Conservation (phyloP, 352 stramenopile species). For the Discostella stelligera region DNA sequence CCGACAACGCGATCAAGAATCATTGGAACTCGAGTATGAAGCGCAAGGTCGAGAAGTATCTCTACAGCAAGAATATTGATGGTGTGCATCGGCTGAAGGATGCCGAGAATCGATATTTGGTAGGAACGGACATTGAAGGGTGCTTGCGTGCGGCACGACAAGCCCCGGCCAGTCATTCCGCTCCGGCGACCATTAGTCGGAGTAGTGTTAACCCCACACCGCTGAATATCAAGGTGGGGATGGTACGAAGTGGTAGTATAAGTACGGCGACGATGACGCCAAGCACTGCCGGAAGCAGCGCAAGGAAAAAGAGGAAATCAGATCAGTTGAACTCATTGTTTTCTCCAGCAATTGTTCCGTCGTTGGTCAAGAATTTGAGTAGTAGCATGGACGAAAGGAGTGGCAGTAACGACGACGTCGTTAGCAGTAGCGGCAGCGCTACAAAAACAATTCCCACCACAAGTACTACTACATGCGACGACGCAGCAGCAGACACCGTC, state of each 20-base stretch:
- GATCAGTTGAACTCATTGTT: constrained; percentile 41
- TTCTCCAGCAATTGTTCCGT: constrained; percentile 32
- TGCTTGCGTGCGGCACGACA: constrained; percentile 56
- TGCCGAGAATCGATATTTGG: constrained; percentile 58
- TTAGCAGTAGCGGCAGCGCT: no score
- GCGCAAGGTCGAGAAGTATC: constrained; percentile 73
- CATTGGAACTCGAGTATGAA: constrained; percentile 87
- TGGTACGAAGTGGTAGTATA: background rate
- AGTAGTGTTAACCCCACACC: constrained; percentile 4
- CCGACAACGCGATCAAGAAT: constrained; percentile 99
- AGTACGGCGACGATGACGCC: constrained; percentile 1
- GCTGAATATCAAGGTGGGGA: constrained; percentile 26
- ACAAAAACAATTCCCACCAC: background rate
- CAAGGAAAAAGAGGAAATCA: constrained; percentile 30
- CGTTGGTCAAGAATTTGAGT: background rate
- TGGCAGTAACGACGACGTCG: background rate
- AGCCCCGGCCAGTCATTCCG: constrained; percentile 9
- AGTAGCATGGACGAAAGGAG: background rate
- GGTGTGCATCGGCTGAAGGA: constrained; percentile 47
- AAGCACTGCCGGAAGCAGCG: background rate
- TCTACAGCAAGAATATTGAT: constrained; percentile 62
- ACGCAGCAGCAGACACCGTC: background rate
- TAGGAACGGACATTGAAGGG: constrained; percentile 75
- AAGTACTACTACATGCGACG: background rate
- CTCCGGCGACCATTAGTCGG: background rate